These are phyloP conservation scores for Brettanomyces naardenensis DNA, from an alignment of 805 yeast genomes.

Conservation along the genomic window DNA sequence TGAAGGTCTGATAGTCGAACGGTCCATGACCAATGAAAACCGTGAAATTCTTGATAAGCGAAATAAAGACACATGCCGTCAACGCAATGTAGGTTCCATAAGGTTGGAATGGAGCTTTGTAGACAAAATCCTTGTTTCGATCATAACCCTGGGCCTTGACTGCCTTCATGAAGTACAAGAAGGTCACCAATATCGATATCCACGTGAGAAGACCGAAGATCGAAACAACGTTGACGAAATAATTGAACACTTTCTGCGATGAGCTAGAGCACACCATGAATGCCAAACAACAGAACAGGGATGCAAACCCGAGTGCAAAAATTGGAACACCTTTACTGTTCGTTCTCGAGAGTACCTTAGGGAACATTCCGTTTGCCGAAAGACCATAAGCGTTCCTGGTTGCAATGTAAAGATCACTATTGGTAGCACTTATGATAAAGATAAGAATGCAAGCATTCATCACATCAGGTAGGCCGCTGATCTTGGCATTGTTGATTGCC, in stretches of 20 bases:
- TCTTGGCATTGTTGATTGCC: constrained; percentile 63
- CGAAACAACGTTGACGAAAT: constrained; percentile 71
- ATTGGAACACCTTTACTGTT: constrained; percentile 67
- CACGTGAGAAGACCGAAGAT: constrained; percentile 71
- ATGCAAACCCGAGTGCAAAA: constrained; percentile 43
- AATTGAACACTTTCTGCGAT: constrained; percentile 51
- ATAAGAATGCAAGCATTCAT: constrained; percentile 72
- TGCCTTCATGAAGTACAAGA: constrained; percentile 58
- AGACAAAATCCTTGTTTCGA: constrained; percentile 45
- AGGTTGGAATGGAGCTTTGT: constrained; percentile 62
- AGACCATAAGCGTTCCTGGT: constrained; percentile 70
- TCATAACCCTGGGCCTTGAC: constrained; percentile 59
- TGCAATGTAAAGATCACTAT: constrained; percentile 70
- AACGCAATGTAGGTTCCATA: constrained; percentile 58
- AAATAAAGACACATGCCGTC: constrained; percentile 42
- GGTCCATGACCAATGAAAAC: constrained; percentile 46
- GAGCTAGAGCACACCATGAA: constrained; percentile 58
- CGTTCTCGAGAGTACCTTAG: constrained; percentile 55
- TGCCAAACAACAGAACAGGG: constrained; percentile 54
- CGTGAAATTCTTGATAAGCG: constrained; percentile 63
- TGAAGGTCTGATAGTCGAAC: constrained; percentile 58
- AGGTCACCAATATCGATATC: constrained; percentile 63
- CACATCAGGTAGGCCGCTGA: constrained; percentile 61
- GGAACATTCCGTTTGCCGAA: constrained; percentile 69
- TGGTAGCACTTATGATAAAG: constrained; percentile 75